Percentiles rank a stretch among this genome's conserved stretches.
phyloP scores from a whole-genome alignment of 83 land plant species.

The Picea abies region DNA sequence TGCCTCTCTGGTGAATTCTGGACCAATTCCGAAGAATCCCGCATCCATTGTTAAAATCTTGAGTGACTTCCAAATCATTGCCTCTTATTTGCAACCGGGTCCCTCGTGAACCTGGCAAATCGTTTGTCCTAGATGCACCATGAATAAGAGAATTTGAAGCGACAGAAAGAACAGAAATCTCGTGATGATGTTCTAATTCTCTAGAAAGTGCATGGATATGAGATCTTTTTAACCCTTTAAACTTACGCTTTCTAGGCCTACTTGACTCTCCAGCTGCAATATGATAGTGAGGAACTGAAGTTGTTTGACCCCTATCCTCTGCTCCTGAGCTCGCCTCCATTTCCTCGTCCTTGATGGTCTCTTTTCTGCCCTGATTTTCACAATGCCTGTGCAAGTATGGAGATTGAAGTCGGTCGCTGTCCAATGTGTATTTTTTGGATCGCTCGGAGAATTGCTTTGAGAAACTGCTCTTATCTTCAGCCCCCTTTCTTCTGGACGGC shows the following conservation, averaged over 20 bases:
- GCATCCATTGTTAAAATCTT: constrained; percentile 62
- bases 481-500: constrained; percentile 7
- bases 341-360: constrained; percentile 14
- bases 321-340: constrained; percentile 14
- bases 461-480: neutral
- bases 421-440: constrained; percentile 32
- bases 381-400: constrained; percentile 21
- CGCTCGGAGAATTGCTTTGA: neutral
- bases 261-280: constrained; percentile 3
- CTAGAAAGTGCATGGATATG: constrained; percentile 19
- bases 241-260: constrained; percentile 30
- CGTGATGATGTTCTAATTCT: constrained; percentile 35
- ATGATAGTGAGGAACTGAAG: neutral
- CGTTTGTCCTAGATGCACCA: constrained; percentile 23
- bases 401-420: constrained; percentile 34
- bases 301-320: constrained; percentile 10
- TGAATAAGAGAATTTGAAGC: constrained; percentile 61
- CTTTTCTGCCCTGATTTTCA: constrained; percentile 21
- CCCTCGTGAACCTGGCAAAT: constrained; percentile 20
- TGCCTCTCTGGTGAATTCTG: constrained; percentile 77
- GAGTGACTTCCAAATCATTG: constrained; percentile 32
- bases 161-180: constrained; percentile 29
- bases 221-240: constrained; percentile 33
- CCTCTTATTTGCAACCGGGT: constrained; percentile 16
- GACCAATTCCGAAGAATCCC: constrained; percentile 93